These are phyloP conservation scores for Xanthoceras sorbifolium DNA, from an alignment of 345 rosid species.

Conservation along the genomic window DNA sequence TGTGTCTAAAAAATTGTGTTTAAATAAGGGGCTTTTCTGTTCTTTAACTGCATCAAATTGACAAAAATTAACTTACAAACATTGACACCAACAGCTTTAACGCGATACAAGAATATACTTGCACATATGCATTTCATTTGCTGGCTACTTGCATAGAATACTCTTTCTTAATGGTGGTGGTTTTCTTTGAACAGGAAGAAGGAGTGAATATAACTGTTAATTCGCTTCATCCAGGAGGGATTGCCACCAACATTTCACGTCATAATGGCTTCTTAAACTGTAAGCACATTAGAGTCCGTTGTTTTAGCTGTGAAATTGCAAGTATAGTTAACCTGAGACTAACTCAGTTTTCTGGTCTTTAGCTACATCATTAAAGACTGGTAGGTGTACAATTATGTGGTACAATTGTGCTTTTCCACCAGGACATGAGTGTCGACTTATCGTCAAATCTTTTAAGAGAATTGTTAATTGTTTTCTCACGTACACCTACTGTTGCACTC, in stretches of 20 bases:
- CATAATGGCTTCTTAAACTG: slow-evolving; percentile 45
- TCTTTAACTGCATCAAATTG: no score
- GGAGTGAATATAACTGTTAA: slow-evolving; percentile 59
- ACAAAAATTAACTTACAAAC: not conserved
- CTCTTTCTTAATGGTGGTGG: not conserved
- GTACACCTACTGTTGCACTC: no score
- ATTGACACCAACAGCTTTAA: not conserved
- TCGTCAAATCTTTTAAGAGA: no score
- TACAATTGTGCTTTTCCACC: not conserved
- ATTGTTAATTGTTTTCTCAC: no score
- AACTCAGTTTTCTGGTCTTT: no score
- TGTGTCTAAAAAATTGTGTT: no score
- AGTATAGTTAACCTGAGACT: no score
- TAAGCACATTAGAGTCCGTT: slow-evolving; percentile 20
- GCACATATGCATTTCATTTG: not conserved
- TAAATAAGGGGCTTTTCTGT: not conserved
- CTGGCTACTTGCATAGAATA: not conserved
- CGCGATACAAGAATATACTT: not conserved
- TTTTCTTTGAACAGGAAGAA: slow-evolving; percentile 49
- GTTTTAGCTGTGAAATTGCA: not conserved
- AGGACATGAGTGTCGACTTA: no score
- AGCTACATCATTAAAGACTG: not conserved
- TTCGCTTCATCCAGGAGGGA: slow-evolving; percentile 72
- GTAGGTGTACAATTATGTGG: not conserved
- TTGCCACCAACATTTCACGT: slow-evolving; percentile 59